Conservation (phyloP, 768 basidiomycete species). For the Kwoniella sp. region DNA sequence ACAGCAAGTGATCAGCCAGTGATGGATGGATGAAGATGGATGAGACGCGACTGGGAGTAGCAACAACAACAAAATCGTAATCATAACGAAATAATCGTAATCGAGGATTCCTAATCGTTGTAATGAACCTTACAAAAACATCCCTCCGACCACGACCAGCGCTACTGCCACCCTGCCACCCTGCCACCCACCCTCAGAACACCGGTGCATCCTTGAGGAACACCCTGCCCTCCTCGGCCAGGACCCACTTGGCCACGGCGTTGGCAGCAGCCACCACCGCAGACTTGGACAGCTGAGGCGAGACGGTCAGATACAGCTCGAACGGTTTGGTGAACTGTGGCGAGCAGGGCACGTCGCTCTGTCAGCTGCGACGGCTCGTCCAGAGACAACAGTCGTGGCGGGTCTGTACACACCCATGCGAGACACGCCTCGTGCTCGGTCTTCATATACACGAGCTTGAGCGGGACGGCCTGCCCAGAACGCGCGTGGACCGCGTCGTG, state of each 20-base stretch:
- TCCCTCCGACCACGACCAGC: no score
- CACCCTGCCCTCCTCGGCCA: constrained; percentile 73
- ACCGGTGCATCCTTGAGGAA: constrained; percentile 87
- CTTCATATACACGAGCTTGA: constrained; percentile 81
- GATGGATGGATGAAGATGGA: no score
- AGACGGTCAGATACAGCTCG: constrained; percentile 80
- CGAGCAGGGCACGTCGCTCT: background rate
- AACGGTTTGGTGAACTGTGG: constrained; percentile 84
- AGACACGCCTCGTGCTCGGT: constrained; percentile 83
- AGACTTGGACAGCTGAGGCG: constrained; percentile 79
- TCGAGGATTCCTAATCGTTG: no score
- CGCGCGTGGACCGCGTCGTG: constrained; percentile 88
- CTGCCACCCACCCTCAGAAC: constrained; percentile 56
- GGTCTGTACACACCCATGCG: constrained; percentile 73
- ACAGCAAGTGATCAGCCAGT: no score
- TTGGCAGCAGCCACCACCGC: constrained; percentile 85
- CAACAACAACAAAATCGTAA: no score
- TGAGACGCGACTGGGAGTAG: no score
- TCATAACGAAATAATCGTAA: no score
- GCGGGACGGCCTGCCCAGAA: constrained; percentile 66
- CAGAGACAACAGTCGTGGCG: background rate
- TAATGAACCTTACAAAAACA: no score
- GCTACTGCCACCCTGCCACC: no score
- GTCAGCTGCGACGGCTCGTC: background rate
- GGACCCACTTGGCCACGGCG: constrained; percentile 81